phyloP scores from a whole-genome alignment of 805 yeast species.

The Kregervanrija fluxuum region DNA sequence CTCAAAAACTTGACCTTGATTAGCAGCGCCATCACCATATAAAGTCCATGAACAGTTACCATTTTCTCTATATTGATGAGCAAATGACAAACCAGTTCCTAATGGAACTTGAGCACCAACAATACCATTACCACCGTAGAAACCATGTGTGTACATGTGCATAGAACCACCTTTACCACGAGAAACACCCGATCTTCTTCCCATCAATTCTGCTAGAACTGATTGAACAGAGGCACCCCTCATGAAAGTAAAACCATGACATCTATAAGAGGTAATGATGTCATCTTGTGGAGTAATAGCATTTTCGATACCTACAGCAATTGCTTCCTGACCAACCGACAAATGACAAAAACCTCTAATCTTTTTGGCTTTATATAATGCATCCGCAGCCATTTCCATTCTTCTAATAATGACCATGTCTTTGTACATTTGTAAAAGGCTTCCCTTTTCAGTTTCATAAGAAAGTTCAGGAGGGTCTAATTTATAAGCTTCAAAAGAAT shows the following conservation, averaged over 20 bases:
- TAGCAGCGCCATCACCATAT: constrained; percentile 99
- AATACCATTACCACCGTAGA: constrained; percentile 99
- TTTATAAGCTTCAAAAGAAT: constrained; percentile 81
- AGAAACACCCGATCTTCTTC: constrained; percentile 90
- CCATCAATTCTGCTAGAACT: constrained; percentile 94
- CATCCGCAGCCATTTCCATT: constrained; percentile 99
- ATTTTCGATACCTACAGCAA: constrained; percentile 96
- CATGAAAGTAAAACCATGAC: constrained; percentile 97
- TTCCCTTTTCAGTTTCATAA: constrained; percentile 73
- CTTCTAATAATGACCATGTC: constrained; percentile 92
- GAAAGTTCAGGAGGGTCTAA: constrained; percentile 63
- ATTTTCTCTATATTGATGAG: constrained; percentile 88
- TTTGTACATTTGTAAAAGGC: constrained; percentile 87
- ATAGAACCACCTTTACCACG: constrained; percentile 99
- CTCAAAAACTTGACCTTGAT: constrained; percentile 99
- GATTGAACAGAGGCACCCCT: constrained; percentile 90
- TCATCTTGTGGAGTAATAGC: constrained; percentile 84
- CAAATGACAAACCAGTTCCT: constrained; percentile 97
- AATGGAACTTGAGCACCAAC: constrained; percentile 99
- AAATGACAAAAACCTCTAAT: constrained; percentile 98
- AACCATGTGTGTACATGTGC: constrained; percentile 96
- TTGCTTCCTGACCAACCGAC: constrained; percentile 97
- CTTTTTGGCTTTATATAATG: constrained; percentile 95
- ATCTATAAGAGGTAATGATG: constrained; percentile 94
- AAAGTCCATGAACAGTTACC: constrained; percentile 73